Evolutionary conservation across 106 monocot species (phyloP), one percentile per base, ranked within the genome.

Genomic region (Iris macrosiphon): DNA sequence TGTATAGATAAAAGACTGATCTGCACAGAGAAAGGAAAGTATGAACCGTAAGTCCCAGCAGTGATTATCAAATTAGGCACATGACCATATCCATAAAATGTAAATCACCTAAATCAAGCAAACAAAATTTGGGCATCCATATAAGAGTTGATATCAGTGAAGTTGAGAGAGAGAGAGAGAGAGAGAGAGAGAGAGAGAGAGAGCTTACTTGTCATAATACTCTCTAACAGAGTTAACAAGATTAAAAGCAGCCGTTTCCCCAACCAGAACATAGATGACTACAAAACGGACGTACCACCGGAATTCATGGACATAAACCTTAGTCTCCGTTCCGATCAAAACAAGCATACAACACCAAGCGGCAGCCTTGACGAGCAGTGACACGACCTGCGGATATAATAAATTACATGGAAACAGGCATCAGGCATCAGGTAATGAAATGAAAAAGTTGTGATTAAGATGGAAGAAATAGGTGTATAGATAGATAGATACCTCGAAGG

Each of bases 201-300:
- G n/a, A 57, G 65, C 77, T 75, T 81, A 90, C 90, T 49, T 58
- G 55, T 56, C 59, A 59, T 66, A 78, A 35, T 80, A 83, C 44
- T 78, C 59, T 64, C 69, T 90, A 42, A 83, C 63, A 19, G 87
- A 69, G 30, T 83, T 49, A 40, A 91, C 44, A 62, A 87, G 75
- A 61, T 77, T 78, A 66, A 83, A 83, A 57, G 80, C 68, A 49
- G 80, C 62, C 61, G 67, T 49, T 67, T 91, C 73, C 16, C 83
- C 86, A 1, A 98, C 59, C 49, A 87, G 75, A 49, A 72, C 74
- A 75, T 87, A 90, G 24, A 91, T 22, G 21, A 98, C 63, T 8
- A 68, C 77, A 75, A 98, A 98, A 7, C 87, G 68, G 26, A 98
- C 38, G 60, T 98, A 98, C 96, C 96, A 98, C 40, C 96, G 68